Percentiles rank a stretch among this genome's conserved stretches.
These are phyloP conservation scores for Neospora caninum DNA, from an alignment of 169 alveolate species.

Conservation along the genomic window DNA sequence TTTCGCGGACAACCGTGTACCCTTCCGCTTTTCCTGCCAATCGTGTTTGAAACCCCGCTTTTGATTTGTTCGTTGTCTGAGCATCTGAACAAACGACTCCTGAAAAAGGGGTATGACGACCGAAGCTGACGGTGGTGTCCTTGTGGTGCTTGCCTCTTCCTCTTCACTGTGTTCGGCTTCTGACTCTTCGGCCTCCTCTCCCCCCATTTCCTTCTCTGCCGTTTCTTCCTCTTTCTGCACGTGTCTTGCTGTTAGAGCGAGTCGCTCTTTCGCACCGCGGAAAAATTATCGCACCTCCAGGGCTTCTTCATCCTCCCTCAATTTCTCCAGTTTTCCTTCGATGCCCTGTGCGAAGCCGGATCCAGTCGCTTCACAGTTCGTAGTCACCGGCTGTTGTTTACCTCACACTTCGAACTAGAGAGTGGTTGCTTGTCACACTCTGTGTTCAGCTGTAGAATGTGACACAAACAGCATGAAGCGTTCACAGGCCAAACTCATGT, in stretches of 20 bases:
- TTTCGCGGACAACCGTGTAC: neutral
- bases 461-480: neutral
- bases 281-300: neutral
- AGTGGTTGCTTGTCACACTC: neutral
- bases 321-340: neutral
- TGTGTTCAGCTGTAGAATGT: neutral
- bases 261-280: neutral
- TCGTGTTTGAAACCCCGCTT: neutral
- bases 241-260: neutral
- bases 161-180: neutral
- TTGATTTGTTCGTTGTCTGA: neutral
- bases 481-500: neutral
- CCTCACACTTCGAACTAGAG: neutral
- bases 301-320: neutral
- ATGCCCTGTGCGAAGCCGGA: neutral
- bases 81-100: neutral
- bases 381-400: neutral
- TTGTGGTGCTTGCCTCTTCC: neutral
- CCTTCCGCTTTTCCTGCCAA: neutral
- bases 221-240: neutral
- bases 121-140: neutral
- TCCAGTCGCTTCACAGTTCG: neutral
- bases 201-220: conserved; percentile 18
- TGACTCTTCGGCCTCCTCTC: conserved; percentile 4
- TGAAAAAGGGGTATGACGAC: neutral